Base-by-base conservation (phyloP, 129 eudicot species). In the Helichrysum umbraculigerum region DNA sequence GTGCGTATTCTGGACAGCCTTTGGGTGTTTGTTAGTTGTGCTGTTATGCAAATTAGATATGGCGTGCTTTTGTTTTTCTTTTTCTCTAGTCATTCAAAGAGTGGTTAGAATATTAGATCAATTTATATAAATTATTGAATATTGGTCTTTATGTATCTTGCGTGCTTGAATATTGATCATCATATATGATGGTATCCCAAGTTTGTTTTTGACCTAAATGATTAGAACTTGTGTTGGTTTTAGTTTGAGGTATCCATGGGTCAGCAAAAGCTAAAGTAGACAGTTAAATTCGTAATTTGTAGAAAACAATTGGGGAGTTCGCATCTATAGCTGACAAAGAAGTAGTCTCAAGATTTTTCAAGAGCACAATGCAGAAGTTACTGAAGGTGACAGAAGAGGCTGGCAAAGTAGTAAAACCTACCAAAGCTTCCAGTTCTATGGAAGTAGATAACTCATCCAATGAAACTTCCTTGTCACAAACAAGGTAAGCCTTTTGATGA, bases 301-400 rank as follows among this genome's bases (percentile, higher is more conserved):
- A 93, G 98, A 79, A 29, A 54, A 87, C 97, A 47, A 85, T 93
- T 74, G 84, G 87, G 52, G 93, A 87, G 64, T 79, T 88, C 41
- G 96, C 98, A 82, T 82, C 96, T 67, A 88, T 90, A 76, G 82
- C 96, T 15, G 93, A 90, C 66, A 82, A 90, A 81, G 81, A 47
- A 15, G 89, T 87, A 19, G 91, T 90, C 54, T 37, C 90, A 19
- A 73, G 75, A 72, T 82, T 90, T 37, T 90, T 85, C 76, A 82
- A 50, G 85, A 79, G 19, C 52, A 88, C 87, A 78, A 90, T 93
- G 97, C 74, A 78, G 39, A 83, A 84, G 82, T 90, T 93, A 50
- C 81, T 88, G 70, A 79, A 85, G 77, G 91, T 84, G 68, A 93
- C 96, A 32, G 64, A 83, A 81, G 88, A 88, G 70, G 91, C 86